Conservation (phyloP, 768 basidiomycete species). For the Podaxis sp. region DNA sequence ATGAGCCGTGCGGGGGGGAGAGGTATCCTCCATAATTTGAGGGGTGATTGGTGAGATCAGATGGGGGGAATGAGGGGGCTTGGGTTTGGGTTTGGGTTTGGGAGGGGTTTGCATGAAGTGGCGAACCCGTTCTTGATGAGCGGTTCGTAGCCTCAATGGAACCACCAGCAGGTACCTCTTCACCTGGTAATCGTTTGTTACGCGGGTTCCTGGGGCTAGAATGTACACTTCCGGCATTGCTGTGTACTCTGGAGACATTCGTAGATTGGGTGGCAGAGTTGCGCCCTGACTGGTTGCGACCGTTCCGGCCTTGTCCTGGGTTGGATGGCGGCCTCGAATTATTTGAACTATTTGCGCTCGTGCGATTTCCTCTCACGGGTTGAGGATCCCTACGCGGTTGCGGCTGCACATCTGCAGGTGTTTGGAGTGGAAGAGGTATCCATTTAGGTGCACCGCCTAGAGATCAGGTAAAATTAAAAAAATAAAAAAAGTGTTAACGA, state of each 20-base stretch:
- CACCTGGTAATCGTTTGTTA: slow-evolving; percentile 40
- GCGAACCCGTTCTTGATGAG: slow-evolving; percentile 5
- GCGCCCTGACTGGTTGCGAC: slow-evolving; percentile 25
- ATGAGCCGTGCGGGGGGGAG: slow-evolving; percentile 14
- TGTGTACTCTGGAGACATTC: slow-evolving; percentile 34
- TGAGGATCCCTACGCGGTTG: slow-evolving; percentile 7
- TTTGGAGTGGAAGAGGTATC: slow-evolving; percentile 8
- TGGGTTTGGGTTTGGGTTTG: background rate
- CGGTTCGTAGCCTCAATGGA: slow-evolving; percentile 6
- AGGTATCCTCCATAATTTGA: slow-evolving; percentile 2
- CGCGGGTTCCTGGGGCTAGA: slow-evolving; percentile 24
- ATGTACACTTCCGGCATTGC: slow-evolving; percentile 29
- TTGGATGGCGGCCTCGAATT: background rate
- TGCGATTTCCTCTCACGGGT: background rate
- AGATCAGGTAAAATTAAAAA: background rate
- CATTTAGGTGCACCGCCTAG: slow-evolving; percentile 10
- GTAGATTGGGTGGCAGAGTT: slow-evolving; percentile 27
- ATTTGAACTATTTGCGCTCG: slow-evolving; percentile 4
- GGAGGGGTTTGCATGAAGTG: background rate
- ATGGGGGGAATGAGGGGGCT: background rate
- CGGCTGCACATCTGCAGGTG: background rate
- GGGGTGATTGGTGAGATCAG: background rate
- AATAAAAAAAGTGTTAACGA: background rate
- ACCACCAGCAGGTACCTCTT: slow-evolving; percentile 22
- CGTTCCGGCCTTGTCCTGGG: slow-evolving; percentile 15